Base-by-base conservation (phyloP, 805 yeast genomes). In the Sugiyamaella smithiae region DNA sequence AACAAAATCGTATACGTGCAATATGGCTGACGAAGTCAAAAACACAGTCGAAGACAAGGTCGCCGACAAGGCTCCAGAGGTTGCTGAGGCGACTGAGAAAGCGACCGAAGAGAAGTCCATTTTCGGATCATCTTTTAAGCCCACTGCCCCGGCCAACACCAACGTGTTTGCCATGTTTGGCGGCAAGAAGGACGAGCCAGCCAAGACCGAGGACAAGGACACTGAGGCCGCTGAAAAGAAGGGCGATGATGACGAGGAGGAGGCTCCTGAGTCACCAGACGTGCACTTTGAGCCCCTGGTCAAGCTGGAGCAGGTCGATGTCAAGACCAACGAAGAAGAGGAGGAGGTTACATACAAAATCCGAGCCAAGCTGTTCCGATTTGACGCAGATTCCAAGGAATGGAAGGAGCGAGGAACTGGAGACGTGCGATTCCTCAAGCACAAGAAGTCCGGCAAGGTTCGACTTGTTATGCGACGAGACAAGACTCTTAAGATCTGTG, bases 401-500 rank as follows among this genome's bases (percentile, higher is more conserved):
- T 93, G 99, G 99, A 93, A 93, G 71, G 99, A 93, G 78, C 87
- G 99, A 76, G 99, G 99, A 62, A 88, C 97, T 29, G 99, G 99
- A 65, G 99, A 93, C 66, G 96, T 89, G 62, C 88, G 93, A 73
- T 88, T 93, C 71, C 81, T 93, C 67, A 77, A 91, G 75, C 97
- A 91, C 75, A 89, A 88, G 70, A 72, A 73, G 54, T 74, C 88
- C 51, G 78, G 80, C 51, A 90, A 88, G 74, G 88, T 87, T 56
- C 85, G 99, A 75, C 71, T 93, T 58, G 76, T 93, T 66, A 93
- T 93, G 99, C 88, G 99, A 81, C 88, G 99, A 76, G 99, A 93
- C 75, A 91, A 91, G 78, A 93, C 98, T 48, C 80, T 93, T 67
- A 93, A 93, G 78, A 85, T 93, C 65, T 93, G 99, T 72, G 99